These are phyloP conservation scores for Blastomyces parvus DNA, from an alignment of 2,329 filamentous ascomycete species.

Conservation along the genomic window DNA sequence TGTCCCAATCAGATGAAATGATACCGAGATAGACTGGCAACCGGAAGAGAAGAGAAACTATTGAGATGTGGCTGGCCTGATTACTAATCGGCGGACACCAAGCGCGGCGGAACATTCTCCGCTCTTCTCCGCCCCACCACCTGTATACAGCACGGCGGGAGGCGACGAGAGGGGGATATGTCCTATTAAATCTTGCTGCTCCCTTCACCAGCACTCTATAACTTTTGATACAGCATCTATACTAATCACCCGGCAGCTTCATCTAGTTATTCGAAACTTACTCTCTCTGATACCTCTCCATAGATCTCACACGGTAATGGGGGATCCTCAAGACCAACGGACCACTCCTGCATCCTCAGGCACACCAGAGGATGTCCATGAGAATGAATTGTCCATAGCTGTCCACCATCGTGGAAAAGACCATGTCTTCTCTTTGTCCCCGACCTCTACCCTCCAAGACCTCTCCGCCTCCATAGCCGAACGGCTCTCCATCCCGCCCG, in stretches of 20 bases:
- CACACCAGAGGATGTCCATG: neutral
- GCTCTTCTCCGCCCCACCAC: neutral
- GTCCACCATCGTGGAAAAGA: slow-evolving; percentile 48
- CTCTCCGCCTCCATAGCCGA: slow-evolving; percentile 29
- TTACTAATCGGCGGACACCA: neutral
- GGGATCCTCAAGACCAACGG: neutral
- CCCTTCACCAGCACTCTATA: neutral
- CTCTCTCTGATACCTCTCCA: neutral
- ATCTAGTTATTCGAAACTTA: neutral
- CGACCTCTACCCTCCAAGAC: slow-evolving; percentile 43
- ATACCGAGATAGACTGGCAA: no score
- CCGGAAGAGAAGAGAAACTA: no score
- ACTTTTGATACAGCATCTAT: neutral
- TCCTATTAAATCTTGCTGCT: neutral
- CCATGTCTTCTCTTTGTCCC: slow-evolving; percentile 40
- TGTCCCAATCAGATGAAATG: neutral
- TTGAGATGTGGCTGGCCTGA: no score
- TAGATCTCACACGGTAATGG: neutral
- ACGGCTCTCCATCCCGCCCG: slow-evolving; percentile 30
- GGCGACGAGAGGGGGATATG: neutral
- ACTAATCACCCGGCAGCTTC: neutral
- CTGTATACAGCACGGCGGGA: neutral
- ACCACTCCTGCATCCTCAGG: neutral
- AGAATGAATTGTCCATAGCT: slow-evolving; percentile 32
- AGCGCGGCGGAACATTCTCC: slow-evolving; percentile 8